Conservation (phyloP, 2,329 filamentous ascomycete species). For the Chlorencoelia australis region DNA sequence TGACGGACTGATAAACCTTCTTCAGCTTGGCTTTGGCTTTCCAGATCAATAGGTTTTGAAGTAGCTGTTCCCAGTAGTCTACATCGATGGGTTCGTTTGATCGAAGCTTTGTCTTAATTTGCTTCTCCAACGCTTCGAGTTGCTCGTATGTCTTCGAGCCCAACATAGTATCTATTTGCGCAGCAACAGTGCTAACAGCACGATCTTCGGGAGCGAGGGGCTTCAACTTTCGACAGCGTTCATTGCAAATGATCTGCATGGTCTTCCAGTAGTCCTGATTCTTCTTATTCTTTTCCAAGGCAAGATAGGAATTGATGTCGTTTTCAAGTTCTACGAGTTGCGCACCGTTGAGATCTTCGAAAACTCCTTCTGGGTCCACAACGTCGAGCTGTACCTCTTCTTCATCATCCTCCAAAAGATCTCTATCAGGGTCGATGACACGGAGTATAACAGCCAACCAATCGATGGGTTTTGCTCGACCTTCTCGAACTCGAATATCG, state of each 20-base stretch:
- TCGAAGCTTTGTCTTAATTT: constrained; percentile 76
- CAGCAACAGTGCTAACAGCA: constrained; percentile 70
- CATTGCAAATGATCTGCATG: constrained; percentile 72
- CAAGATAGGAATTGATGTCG: constrained; percentile 71
- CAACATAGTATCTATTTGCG: constrained; percentile 81
- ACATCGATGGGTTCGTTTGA: constrained; percentile 84
- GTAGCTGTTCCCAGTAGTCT: constrained; percentile 93
- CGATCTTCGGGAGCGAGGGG: constrained; percentile 52
- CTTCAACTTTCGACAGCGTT: constrained; percentile 58
- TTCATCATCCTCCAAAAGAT: constrained; percentile 74
- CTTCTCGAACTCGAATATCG: constrained; percentile 84
- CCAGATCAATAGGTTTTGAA: constrained; percentile 77
- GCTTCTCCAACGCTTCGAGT: constrained; percentile 73
- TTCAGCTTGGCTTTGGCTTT: constrained; percentile 83
- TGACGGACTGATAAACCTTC: constrained; percentile 66
- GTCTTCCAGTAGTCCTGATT: constrained; percentile 92
- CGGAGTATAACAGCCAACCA: constrained; percentile 85
- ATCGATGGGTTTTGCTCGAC: constrained; percentile 85
- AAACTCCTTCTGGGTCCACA: constrained; percentile 69
- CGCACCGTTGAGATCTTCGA: constrained; percentile 58
- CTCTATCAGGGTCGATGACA: constrained; percentile 75
- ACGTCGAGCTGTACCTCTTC: constrained; percentile 63
- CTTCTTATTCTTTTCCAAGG: constrained; percentile 65
- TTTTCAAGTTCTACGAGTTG: constrained; percentile 69
- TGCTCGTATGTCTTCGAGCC: constrained; percentile 78